These are phyloP conservation scores for Talaromyces stipitatus DNA, from an alignment of 495 filamentous ascomycete genomes.

Conservation along the genomic window DNA sequence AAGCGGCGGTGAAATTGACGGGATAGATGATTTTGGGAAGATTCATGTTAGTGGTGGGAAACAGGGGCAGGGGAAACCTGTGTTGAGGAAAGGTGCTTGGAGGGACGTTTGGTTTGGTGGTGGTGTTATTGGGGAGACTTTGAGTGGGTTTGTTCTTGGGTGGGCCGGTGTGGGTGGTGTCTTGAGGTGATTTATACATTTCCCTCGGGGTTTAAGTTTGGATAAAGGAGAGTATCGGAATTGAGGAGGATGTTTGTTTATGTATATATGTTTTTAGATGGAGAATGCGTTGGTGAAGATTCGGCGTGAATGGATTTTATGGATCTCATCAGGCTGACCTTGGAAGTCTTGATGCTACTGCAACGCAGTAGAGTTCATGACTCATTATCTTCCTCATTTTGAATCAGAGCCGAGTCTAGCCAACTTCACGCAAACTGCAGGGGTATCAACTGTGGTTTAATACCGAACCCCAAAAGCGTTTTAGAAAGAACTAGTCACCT, in stretches of 20 bases:
- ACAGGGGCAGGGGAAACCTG: constrained; percentile 4
- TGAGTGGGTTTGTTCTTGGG: constrained; percentile 42
- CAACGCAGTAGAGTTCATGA: too few relatives aligned
- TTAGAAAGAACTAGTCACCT: too few relatives aligned
- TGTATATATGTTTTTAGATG: neutral
- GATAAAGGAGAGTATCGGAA: neutral
- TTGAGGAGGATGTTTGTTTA: neutral
- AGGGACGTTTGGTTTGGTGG: constrained; percentile 43
- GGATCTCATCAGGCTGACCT: too few relatives aligned
- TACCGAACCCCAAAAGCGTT: too few relatives aligned
- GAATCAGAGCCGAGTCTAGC: too few relatives aligned
- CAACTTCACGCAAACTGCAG: too few relatives aligned
- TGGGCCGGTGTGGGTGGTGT: constrained; percentile 43
- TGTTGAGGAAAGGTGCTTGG: constrained; percentile 32
- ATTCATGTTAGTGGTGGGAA: constrained; percentile 14
- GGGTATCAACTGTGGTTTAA: too few relatives aligned
- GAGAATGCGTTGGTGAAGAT: too few relatives aligned
- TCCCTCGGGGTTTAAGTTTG: neutral
- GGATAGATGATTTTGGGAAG: constrained; percentile 21
- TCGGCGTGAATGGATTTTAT: too few relatives aligned
- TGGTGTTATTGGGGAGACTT: constrained; percentile 37
- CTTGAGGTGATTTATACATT: constrained; percentile 23
- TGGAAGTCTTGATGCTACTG: neutral
- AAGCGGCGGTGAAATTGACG: constrained; percentile 19
- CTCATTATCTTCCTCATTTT: too few relatives aligned